phyloP scores from a whole-genome alignment of 2,329 filamentous ascomycete species.

The Colletotrichum spinosum region DNA sequence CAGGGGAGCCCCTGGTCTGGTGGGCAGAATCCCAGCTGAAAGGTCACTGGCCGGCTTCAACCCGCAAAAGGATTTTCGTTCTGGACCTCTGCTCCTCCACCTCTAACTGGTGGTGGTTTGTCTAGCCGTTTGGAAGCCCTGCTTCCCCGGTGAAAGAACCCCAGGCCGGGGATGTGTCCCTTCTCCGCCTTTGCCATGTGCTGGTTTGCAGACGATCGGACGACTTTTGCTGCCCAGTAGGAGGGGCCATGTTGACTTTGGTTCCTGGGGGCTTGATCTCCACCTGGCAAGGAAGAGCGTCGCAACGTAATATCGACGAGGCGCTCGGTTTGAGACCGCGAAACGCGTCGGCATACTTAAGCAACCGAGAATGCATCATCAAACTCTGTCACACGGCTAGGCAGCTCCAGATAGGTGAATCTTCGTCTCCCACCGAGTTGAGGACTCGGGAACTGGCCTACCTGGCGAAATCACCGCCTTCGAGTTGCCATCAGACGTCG shows the following conservation, averaged over 20 bases:
- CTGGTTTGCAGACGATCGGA: constrained; percentile 11
- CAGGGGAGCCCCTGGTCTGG: constrained; percentile 1
- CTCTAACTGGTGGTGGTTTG: too few species aligned
- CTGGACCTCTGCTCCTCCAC: constrained; percentile 19
- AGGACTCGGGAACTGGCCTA: neutral
- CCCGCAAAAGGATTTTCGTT: constrained; percentile 13
- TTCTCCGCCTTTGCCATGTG: constrained; percentile 18
- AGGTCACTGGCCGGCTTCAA: neutral
- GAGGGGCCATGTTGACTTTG: neutral
- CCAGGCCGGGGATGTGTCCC: constrained; percentile 19
- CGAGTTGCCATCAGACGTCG: neutral
- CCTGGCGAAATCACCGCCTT: neutral
- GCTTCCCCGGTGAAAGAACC: constrained; percentile 19
- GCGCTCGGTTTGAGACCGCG: neutral
- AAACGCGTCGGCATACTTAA: constrained; percentile 23
- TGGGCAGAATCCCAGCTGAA: neutral
- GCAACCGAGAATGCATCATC: constrained; percentile 12
- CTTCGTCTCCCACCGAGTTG: neutral
- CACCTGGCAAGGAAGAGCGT: constrained; percentile 20
- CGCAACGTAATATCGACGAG: constrained; percentile 22
- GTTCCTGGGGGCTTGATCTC: neutral
- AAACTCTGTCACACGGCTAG: neutral
- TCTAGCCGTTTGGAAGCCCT: neutral
- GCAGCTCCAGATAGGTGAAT: too few species aligned
- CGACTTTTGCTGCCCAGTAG: constrained; percentile 15